A percentile compares a stretch with the other conserved stretches of the same genome.
These are phyloP conservation scores for Chalciporus sp. DNA, from an alignment of 1,284 basidiomycete species.

Conservation along the genomic window DNA sequence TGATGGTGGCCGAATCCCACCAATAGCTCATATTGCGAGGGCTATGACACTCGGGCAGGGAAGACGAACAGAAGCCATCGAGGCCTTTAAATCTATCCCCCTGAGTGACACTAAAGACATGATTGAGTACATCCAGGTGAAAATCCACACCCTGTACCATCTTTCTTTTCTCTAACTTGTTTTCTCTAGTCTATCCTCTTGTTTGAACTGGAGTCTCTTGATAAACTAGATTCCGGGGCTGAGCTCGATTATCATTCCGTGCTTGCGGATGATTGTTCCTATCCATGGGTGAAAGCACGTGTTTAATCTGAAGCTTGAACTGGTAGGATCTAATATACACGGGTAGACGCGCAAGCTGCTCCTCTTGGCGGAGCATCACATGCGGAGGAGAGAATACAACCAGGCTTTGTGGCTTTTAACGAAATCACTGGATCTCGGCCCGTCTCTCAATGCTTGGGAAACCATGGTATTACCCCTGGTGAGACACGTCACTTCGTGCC, in stretches of 20 bases:
- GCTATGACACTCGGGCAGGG: constrained; percentile 3
- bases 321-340: background rate
- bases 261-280: background rate
- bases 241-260: background rate
- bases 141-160: background rate
- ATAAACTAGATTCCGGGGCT: background rate
- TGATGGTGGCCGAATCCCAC: background rate
- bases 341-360: background rate
- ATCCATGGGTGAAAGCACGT: background rate
- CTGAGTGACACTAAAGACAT: background rate
- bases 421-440: background rate
- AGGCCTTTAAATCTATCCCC: background rate
- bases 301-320: background rate
- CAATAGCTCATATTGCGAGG: constrained; percentile 2
- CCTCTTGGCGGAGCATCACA: background rate
- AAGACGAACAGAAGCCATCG: background rate
- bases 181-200: constrained; percentile 1
- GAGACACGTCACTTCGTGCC: background rate
- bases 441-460: background rate
- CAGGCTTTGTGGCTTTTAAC: background rate
- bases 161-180: background rate
- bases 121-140: constrained; percentile 5
- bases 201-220: background rate
- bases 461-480: background rate
- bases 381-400: background rate